Percentiles rank a stretch among this genome's conserved stretches.
phyloP scores from a whole-genome alignment of 139 green algal species.

The Picochlorum sp. region DNA sequence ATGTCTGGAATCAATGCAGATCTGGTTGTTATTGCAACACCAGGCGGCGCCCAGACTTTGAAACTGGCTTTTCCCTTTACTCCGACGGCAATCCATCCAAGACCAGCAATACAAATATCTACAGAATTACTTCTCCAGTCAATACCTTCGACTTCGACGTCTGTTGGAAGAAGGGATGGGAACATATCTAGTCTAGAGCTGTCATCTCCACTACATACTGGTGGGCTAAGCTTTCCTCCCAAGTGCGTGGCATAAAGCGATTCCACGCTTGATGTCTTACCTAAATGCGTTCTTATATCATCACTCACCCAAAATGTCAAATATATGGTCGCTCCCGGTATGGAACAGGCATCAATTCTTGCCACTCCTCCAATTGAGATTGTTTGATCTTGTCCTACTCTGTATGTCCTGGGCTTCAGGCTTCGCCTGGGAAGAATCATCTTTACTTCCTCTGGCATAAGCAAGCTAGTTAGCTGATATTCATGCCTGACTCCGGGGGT shows the following conservation, averaged over 20 bases:
- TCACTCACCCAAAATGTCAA: slow-evolving; percentile 78
- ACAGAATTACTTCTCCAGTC: slow-evolving; percentile 32
- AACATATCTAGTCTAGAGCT: slow-evolving; percentile 7
- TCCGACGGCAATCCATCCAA: slow-evolving; percentile 86
- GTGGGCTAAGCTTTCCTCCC: slow-evolving; percentile 52
- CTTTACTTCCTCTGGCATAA: slow-evolving; percentile 65
- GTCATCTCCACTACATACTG: slow-evolving; percentile 14
- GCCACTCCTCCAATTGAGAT: slow-evolving; percentile 78
- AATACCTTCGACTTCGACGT: slow-evolving; percentile 39
- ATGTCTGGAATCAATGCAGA: slow-evolving; percentile 77
- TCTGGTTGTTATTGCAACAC: slow-evolving; percentile 69
- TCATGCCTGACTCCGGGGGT: slow-evolving; percentile 91
- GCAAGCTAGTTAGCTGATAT: slow-evolving; percentile 61
- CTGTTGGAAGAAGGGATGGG: slow-evolving; percentile 18
- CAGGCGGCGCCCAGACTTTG: slow-evolving; percentile 64
- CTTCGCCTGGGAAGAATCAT: slow-evolving; percentile 53
- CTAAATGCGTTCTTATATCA: slow-evolving; percentile 66
- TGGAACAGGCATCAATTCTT: slow-evolving; percentile 74
- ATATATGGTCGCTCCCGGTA: slow-evolving; percentile 71
- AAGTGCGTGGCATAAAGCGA: slow-evolving; percentile 47
- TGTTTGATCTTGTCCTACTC: slow-evolving; percentile 49
- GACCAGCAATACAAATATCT: slow-evolving; percentile 57
- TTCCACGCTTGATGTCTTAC: slow-evolving; percentile 66
- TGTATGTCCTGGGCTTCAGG: slow-evolving; percentile 82
- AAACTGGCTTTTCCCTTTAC: slow-evolving; percentile 57